These are phyloP conservation scores for Avena sativa DNA, from an alignment of 176 grass and related monocot species.

Conservation along the genomic window DNA sequence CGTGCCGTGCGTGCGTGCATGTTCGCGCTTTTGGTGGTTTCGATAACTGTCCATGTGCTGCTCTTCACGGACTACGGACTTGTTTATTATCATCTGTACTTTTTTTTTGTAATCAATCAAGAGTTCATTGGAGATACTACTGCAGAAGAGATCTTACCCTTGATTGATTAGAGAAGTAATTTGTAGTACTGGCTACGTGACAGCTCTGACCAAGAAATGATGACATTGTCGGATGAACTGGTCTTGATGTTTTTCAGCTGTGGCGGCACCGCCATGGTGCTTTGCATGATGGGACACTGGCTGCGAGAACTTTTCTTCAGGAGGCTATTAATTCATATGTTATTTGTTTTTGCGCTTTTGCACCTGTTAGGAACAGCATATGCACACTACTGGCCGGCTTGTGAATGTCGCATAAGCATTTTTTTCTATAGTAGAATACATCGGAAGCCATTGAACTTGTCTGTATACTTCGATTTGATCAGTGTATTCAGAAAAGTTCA, in stretches of 20 bases:
- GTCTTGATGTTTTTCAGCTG: background rate
- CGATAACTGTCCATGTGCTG: slow-evolving; percentile 54
- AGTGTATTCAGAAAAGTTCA: too few species aligned
- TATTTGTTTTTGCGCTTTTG: too few species aligned
- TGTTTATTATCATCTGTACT: slow-evolving; percentile 27
- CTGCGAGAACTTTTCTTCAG: background rate
- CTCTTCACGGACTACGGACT: slow-evolving; percentile 3
- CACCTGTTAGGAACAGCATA: background rate
- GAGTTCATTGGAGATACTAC: background rate
- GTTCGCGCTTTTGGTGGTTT: slow-evolving; percentile 38
- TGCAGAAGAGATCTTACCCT: background rate
- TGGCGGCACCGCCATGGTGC: background rate
- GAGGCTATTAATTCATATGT: background rate
- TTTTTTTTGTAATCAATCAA: slow-evolving; percentile 22
- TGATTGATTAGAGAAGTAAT: background rate
- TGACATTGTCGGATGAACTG: background rate
- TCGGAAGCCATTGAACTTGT: too few species aligned
- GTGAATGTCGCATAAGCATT: background rate
- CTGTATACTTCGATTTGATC: too few species aligned
- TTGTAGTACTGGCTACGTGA: background rate
- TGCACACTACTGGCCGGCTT: background rate
- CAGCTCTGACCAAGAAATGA: background rate
- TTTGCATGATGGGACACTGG: background rate
- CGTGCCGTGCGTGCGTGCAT: slow-evolving; percentile 30
- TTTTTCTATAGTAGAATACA: background rate